A percentile compares a stretch with the other conserved stretches of the same genome.
Conservation (phyloP, 768 basidiomycete genomes). For the Chalciporus pseudorubinellus region DNA sequence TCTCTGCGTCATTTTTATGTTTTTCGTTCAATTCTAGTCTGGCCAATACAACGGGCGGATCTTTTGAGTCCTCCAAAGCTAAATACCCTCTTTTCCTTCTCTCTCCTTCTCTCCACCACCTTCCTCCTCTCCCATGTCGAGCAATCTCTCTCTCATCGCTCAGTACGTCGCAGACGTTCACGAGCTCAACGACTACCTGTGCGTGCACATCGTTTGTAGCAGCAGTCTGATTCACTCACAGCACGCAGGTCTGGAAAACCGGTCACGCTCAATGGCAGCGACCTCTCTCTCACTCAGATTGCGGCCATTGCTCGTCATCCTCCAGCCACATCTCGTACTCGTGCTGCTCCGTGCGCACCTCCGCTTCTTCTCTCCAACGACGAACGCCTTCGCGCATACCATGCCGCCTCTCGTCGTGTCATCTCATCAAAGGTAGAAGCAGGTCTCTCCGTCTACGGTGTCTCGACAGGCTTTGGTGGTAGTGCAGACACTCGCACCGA, state of each 20-base stretch:
- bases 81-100: not conserved
- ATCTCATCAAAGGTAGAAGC: conserved; percentile 65
- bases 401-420: conserved; percentile 62
- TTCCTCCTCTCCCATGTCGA: conserved; percentile 2
- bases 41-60: conserved; percentile 20
- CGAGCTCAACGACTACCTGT: conserved; percentile 69
- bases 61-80: conserved; percentile 9
- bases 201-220: conserved; percentile 16
- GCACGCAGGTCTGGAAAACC: conserved; percentile 54
- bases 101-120: not conserved
- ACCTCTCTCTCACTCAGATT: conserved; percentile 72
- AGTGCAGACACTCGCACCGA: conserved; percentile 83
- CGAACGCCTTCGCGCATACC: conserved; percentile 41
- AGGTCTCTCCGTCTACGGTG: conserved; percentile 76
- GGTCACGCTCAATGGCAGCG: conserved; percentile 66
- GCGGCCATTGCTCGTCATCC: conserved; percentile 70
- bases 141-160: conserved; percentile 38
- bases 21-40: not conserved
- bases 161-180: conserved; percentile 57
- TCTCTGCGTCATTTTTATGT: conserved; percentile 20
- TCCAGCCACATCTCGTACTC: conserved; percentile 47
- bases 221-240: conserved; percentile 2
- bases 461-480: conserved; percentile 85
- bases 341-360: conserved; percentile 24
- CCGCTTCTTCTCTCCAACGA: conserved; percentile 20